Conservation (phyloP, 768 basidiomycete species). For the Fibroporia radiculosa region DNA sequence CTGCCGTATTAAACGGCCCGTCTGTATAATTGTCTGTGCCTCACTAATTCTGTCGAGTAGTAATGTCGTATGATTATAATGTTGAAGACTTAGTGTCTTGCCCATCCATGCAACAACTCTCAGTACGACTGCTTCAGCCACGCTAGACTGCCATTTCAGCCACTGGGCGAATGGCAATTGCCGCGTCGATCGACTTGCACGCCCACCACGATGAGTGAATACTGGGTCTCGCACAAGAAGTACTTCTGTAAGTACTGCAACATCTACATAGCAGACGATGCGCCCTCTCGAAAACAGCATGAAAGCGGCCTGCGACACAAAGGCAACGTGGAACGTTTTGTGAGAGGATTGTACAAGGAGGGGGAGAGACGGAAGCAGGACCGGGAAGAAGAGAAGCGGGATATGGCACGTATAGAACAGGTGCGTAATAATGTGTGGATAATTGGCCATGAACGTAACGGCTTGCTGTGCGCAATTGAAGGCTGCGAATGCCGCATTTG, state of each 20-base stretch:
- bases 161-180: too few species aligned
- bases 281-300: slow-evolving; percentile 82
- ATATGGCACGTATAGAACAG: slow-evolving; percentile 81
- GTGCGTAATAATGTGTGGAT: too few species aligned
- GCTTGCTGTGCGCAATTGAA: slow-evolving; percentile 25
- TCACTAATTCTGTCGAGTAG: too few species aligned
- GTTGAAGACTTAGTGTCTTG: too few species aligned
- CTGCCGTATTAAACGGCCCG: too few species aligned
- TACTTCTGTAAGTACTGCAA: slow-evolving; percentile 98
- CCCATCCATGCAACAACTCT: too few species aligned
- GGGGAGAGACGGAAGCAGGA: slow-evolving; percentile 87
- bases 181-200: too few species aligned
- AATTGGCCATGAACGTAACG: too few species aligned
- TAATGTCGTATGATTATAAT: too few species aligned
- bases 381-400: slow-evolving; percentile 74
- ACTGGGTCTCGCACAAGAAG: slow-evolving; percentile 88
- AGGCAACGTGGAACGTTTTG: slow-evolving; percentile 88
- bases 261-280: slow-evolving; percentile 95
- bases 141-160: too few species aligned
- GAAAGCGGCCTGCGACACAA: slow-evolving; percentile 92
- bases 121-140: too few species aligned
- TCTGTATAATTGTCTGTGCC: too few species aligned
- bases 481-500: slow-evolving; percentile 77
- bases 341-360: slow-evolving; percentile 86
- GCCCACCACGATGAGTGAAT: slow-evolving; percentile 69